Base-by-base conservation (phyloP, 305 asterid species). In the Galium porrigens region DNA sequence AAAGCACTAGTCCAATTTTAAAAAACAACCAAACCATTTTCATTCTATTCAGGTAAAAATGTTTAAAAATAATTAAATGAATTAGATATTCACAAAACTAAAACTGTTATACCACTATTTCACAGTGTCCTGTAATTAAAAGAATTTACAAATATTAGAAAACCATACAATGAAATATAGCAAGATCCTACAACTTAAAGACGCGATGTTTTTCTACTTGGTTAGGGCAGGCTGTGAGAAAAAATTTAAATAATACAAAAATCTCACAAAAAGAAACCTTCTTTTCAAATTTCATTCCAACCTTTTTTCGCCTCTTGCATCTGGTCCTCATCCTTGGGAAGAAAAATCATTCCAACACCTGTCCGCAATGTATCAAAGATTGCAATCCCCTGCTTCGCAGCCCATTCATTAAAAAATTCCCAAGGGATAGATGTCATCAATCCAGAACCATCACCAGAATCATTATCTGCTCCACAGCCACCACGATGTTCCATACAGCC, bases 401-500 rank as follows among this genome's bases (percentile, higher is more conserved):
- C 99, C 99, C 99, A 94, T 15, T 73, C 81, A 78, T 94, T 76
- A 72, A 94, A 84, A 75, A 86, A 81, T 27, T 83, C 99, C 99
- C 99, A 94, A 8, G 99, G 99, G 61, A 94, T 94, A 60, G 95
- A 84, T 62, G 96, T 89, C 97, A 94, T 89, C 68, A 94, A 39
- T 58, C 99, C 99, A 46, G 99, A 83, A 72, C 99, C 99, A 83
- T 94, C 99, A 70, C 99, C 97, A 6, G 99, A 94, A 79, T 87
- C 97, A 76, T 94, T 94, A 81, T 94, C 99, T 52, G 97, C 97
- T 70, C 97, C 99, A 77, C 97, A 94, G 34, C 99, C 99, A 48
- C 99, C 97, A 65, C 99, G 95, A 79, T 94, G 99, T 66, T 94
- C 99, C 99, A 94, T 94, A 79, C 97, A 94, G 63, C 97, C 94